Evolutionary conservation across 202 grass and related monocot species (phyloP).

Genomic region (Dendrocalamus latiflorus): DNA sequence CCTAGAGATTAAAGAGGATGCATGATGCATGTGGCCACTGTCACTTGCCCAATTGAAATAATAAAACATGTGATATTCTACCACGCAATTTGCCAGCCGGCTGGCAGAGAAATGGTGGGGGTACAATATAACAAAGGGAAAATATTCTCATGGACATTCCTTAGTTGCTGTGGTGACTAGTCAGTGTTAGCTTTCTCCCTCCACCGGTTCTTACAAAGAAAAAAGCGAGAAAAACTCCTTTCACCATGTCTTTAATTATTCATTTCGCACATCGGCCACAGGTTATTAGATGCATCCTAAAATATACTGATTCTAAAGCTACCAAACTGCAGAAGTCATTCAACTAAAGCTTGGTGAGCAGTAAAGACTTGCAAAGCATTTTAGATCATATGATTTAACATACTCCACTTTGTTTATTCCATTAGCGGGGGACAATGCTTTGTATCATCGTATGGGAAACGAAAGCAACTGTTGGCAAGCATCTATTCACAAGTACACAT

Average conservation of each 20-base stretch:
- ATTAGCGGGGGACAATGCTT: not conserved
- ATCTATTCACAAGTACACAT: not conserved
- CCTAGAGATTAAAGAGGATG: too few species aligned
- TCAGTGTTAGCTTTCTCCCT: not conserved
- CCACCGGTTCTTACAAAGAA: not conserved
- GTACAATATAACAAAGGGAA: too few species aligned
- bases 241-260: not conserved
- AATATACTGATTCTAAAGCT: not conserved
- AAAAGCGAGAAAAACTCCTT: not conserved
- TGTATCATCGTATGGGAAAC: not conserved
- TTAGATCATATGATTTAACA: not conserved
- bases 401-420: not conserved
- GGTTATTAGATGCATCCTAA: not conserved
- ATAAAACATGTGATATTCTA: too few species aligned
- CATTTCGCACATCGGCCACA: not conserved
- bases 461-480: not conserved
- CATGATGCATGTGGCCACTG: too few species aligned
- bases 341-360: not conserved
- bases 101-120: too few species aligned
- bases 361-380: not conserved
- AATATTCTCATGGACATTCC: constrained; percentile 6
- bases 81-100: too few species aligned
- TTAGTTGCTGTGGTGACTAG: not conserved
- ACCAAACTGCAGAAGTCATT: not conserved
- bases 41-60: too few species aligned